Conservation (phyloP, 1,284 basidiomycete genomes). For the Ceratobasidium sp. region DNA sequence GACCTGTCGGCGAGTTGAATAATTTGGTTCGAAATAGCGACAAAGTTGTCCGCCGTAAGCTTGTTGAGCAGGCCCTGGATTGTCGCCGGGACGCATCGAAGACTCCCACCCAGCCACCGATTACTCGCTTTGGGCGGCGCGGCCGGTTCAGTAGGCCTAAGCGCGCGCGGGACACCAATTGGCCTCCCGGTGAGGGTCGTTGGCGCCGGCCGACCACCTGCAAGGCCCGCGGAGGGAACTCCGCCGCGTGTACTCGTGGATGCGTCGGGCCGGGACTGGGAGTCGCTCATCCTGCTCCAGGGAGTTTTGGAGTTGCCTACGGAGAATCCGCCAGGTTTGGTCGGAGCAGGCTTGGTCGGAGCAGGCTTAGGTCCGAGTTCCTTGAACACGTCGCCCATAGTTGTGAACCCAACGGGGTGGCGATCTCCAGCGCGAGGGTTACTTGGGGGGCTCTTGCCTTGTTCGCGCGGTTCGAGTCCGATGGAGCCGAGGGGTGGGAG, state of each 20-base stretch:
- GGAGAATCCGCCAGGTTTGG: constrained; percentile 50
- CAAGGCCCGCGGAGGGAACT: constrained; percentile 52
- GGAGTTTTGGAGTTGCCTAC: constrained; percentile 79
- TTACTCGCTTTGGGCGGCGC: constrained; percentile 80
- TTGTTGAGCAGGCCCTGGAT: constrained; percentile 95
- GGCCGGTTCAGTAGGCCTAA: constrained; percentile 68
- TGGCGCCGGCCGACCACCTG: constrained; percentile 55
- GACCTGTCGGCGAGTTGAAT: constrained; percentile 95
- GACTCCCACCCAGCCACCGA: constrained; percentile 70
- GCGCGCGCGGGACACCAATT: constrained; percentile 56
- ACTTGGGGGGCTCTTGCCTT: constrained; percentile 44
- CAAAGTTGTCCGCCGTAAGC: constrained; percentile 96
- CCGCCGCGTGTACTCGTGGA: constrained; percentile 51
- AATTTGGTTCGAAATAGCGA: constrained; percentile 91
- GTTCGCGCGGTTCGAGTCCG: constrained; percentile 82
- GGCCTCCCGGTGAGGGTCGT: constrained; percentile 81
- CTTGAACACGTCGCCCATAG: constrained; percentile 49
- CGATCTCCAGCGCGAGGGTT: constrained; percentile 32
- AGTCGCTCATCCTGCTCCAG: constrained; percentile 52
- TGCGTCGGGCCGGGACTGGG: constrained; percentile 73
- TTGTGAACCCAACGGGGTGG: constrained; percentile 33
- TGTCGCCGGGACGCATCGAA: constrained; percentile 63
- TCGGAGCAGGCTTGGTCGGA: constrained; percentile 43
- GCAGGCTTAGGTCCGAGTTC: constrained; percentile 60
- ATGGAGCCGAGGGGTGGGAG: constrained; percentile 91